phyloP scores from a whole-genome alignment of 306 rosid genomes.

The Acacia melanoxylon region DNA sequence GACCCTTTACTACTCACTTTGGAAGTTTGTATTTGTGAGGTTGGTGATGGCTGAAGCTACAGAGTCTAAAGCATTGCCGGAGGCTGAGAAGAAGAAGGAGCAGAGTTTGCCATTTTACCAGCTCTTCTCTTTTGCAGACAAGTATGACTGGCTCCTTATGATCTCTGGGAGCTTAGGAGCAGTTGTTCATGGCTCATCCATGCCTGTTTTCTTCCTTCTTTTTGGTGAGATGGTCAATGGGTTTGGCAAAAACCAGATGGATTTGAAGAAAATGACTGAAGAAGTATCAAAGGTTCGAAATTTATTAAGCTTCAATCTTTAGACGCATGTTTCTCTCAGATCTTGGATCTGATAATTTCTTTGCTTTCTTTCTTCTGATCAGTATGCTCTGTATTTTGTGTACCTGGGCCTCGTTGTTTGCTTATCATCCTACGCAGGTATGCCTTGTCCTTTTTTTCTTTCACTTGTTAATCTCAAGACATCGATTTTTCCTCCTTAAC shows the following conservation, averaged over 20 bases:
- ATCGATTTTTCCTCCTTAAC: slow-evolving; percentile 12
- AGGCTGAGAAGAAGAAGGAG: slow-evolving; percentile 95
- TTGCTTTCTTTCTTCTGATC: neutral
- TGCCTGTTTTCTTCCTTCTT: slow-evolving; percentile 93
- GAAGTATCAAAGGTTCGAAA: slow-evolving; percentile 80
- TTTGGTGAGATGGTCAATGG: slow-evolving; percentile 98
- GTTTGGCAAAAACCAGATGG: slow-evolving; percentile 86
- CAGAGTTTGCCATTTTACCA: slow-evolving; percentile 81
- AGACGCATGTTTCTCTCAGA: slow-evolving; percentile 26
- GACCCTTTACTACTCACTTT: neutral
- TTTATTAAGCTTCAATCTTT: neutral
- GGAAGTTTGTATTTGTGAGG: neutral
- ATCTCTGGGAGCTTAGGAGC: slow-evolving; percentile 86
- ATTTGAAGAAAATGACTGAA: slow-evolving; percentile 80
- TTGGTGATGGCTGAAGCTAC: slow-evolving; percentile 56
- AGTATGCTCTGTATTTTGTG: slow-evolving; percentile 94
- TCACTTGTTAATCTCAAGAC: slow-evolving; percentile 31
- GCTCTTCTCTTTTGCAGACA: slow-evolving; percentile 96
- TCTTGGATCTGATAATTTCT: slow-evolving; percentile 47
- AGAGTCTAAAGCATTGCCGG: slow-evolving; percentile 67
- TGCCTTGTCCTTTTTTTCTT: slow-evolving; percentile 15
- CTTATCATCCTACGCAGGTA: slow-evolving; percentile 93
- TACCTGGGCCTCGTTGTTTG: slow-evolving; percentile 93
- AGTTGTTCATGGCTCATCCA: slow-evolving; percentile 90
- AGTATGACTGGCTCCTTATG: slow-evolving; percentile 79